Conservation (phyloP, 257 asterid species). For the Plectranthus barbatus region DNA sequence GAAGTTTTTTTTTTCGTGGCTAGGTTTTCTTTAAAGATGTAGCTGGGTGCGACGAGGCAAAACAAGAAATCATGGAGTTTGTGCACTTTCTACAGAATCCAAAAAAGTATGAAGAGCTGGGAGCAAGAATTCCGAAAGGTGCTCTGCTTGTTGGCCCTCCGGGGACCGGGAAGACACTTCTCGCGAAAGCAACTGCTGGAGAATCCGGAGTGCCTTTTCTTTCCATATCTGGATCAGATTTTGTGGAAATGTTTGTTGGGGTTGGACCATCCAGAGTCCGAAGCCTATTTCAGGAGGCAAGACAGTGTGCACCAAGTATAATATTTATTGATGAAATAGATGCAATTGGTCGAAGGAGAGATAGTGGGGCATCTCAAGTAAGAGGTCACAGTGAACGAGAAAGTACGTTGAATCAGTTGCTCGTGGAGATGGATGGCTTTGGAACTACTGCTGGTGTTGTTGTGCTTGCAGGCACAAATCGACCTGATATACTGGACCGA, state of each 20-base stretch:
- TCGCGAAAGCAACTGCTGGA: slow-evolving; percentile 94
- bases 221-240: slow-evolving; percentile 80
- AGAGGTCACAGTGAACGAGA: slow-evolving; percentile 70
- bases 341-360: slow-evolving; percentile 84
- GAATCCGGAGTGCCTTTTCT: slow-evolving; percentile 89
- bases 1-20: slow-evolving; percentile 13
- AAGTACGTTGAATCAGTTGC: slow-evolving; percentile 83
- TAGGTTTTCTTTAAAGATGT: slow-evolving; percentile 85
- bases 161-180: slow-evolving; percentile 89
- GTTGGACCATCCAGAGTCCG: slow-evolving; percentile 87
- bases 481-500: slow-evolving; percentile 82
- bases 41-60: slow-evolving; percentile 96
- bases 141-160: slow-evolving; percentile 94
- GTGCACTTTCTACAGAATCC: slow-evolving; percentile 88
- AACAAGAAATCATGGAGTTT: slow-evolving; percentile 95
- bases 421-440: slow-evolving; percentile 96
- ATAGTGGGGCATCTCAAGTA: slow-evolving; percentile 50
- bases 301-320: slow-evolving; percentile 86
- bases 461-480: slow-evolving; percentile 87
- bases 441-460: slow-evolving; percentile 83
- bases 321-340: slow-evolving; percentile 87
- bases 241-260: slow-evolving; percentile 86
- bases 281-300: slow-evolving; percentile 82
- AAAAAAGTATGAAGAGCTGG: slow-evolving; percentile 72
- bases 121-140: slow-evolving; percentile 90